These are phyloP conservation scores for Boletus pseudopeckii DNA, from an alignment of 768 basidiomycete species.

Conservation along the genomic window DNA sequence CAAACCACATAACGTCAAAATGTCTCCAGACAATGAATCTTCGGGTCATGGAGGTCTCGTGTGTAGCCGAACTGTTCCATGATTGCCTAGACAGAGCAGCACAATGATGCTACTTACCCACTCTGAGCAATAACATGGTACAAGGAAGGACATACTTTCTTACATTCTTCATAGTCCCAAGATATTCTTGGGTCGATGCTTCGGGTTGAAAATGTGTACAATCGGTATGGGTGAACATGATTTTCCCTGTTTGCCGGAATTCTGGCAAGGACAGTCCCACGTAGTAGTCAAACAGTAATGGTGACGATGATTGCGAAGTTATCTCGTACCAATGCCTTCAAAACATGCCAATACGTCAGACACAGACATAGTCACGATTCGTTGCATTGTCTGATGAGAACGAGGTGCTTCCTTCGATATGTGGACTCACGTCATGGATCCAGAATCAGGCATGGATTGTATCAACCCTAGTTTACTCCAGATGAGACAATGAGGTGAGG, in stretches of 20 bases:
- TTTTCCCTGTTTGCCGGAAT: background rate
- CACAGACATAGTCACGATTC: background rate
- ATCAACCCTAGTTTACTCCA: slow-evolving; percentile 2
- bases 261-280: background rate
- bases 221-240: background rate
- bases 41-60: background rate
- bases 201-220: background rate
- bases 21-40: background rate
- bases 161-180: background rate
- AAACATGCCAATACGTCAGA: background rate
- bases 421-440: background rate
- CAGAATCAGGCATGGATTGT: slow-evolving; percentile 1
- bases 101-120: background rate
- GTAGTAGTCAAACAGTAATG: background rate
- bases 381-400: background rate
- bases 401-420: background rate
- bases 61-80: background rate
- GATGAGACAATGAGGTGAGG: background rate
- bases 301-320: no score
- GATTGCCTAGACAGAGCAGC: background rate
- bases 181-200: background rate
- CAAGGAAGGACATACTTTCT: background rate
- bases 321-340: no score
- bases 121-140: background rate
- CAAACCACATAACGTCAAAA: no score